These are phyloP conservation scores for Neofusicoccum cordaticola DNA, from an alignment of 2,329 filamentous ascomycete genomes.

Conservation along the genomic window DNA sequence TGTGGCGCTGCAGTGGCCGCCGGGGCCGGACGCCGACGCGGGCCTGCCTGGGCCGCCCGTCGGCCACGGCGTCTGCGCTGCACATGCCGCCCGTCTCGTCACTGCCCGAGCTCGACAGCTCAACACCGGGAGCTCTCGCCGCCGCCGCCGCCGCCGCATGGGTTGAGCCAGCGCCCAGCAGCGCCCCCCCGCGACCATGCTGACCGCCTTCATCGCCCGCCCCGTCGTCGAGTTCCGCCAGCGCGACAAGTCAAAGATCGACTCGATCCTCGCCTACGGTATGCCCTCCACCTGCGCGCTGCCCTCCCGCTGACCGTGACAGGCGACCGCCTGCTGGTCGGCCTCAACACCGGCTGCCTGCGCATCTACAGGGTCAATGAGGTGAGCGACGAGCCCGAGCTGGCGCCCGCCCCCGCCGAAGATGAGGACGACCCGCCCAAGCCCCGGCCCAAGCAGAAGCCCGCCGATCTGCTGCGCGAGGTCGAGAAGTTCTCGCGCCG, in stretches of 20 bases:
- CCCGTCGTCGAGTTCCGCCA: conserved; percentile 95
- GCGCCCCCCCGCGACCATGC: conserved; percentile 56
- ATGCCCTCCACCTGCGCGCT: conserved; percentile 25
- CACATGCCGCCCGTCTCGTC: background rate
- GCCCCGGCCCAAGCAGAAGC: conserved; percentile 37
- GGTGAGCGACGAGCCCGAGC: conserved; percentile 41
- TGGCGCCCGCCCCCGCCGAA: conserved; percentile 36
- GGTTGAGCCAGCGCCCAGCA: background rate
- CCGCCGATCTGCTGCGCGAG: conserved; percentile 84
- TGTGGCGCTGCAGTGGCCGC: background rate
- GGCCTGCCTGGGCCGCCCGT: background rate
- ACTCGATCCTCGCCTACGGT: conserved; percentile 91
- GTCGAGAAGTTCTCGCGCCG: conserved; percentile 90
- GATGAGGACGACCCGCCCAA: conserved; percentile 39
- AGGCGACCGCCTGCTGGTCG: conserved; percentile 89
- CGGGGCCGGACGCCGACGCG: background rate
- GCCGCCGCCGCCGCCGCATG: background rate
- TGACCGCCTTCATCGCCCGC: conserved; percentile 94
- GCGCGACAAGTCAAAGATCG: conserved; percentile 95
- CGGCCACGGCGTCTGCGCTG: background rate
- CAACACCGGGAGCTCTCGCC: background rate
- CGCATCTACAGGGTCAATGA: conserved; percentile 92
- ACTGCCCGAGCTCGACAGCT: background rate
- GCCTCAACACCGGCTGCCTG: conserved; percentile 82
- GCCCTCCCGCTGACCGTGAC: conserved; percentile 17